Evolutionary conservation across 805 yeast species (phyloP).

Genomic region (Wilhelminamyces savonicus): DNA sequence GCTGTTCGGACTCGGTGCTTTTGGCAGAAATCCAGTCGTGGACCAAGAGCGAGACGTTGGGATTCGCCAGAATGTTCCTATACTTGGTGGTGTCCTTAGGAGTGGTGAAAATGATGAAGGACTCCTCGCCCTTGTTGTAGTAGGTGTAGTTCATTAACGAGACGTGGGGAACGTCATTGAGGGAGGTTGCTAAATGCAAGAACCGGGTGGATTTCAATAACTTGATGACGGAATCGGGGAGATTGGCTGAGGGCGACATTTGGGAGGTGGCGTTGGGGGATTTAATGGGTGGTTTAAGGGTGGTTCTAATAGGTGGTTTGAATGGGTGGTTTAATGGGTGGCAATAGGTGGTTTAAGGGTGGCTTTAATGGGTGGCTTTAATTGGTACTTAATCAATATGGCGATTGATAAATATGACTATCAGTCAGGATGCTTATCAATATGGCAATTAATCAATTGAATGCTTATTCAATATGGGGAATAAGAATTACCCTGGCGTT

Average conservation of each 20-base stretch:
- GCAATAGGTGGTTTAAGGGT: no score
- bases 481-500: no score
- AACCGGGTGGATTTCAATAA: constrained; percentile 58
- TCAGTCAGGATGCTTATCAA: no score
- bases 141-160: constrained; percentile 88
- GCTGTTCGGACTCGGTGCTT: constrained; percentile 13
- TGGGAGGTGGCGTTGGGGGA: neutral
- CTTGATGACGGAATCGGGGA: constrained; percentile 31
- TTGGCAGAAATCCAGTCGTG: constrained; percentile 86
- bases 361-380: no score
- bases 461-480: no score
- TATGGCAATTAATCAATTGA: no score
- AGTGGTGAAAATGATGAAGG: constrained; percentile 66
- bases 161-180: constrained; percentile 73
- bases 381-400: no score
- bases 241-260: constrained; percentile 1
- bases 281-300: neutral
- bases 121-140: constrained; percentile 32
- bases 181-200: constrained; percentile 81
- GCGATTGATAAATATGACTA: no score
- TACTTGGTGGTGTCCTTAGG: constrained; percentile 68
- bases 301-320: neutral
- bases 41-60: constrained; percentile 72
- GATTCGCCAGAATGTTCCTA: constrained; percentile 61
- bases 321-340: no score